A percentile compares a stretch with the other conserved stretches of the same genome.
Evolutionary conservation across 257 asterid species (phyloP).

Genomic region (Nicotiana attenuata): DNA sequence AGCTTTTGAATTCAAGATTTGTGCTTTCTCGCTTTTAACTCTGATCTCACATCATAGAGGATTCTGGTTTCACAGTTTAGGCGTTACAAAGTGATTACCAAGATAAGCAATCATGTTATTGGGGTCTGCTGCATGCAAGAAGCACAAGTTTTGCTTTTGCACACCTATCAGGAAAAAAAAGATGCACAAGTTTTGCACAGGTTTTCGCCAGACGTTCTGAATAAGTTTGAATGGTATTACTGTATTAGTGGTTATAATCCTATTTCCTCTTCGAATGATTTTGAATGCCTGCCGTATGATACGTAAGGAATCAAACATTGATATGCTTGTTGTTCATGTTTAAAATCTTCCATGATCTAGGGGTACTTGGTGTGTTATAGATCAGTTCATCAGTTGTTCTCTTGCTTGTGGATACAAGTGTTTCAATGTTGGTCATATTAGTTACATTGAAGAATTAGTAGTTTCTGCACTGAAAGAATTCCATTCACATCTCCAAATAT

Average conservation of each 20-base stretch:
- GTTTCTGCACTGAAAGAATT: background rate
- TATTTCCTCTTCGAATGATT: background rate
- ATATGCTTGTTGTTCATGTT: background rate
- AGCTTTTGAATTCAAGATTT: background rate
- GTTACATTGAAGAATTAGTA: background rate
- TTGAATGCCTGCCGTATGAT: background rate
- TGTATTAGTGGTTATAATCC: background rate
- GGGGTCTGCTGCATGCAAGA: background rate
- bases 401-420: background rate
- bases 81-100: background rate
- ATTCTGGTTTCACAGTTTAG: background rate
- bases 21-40: background rate
- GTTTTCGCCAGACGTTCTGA: background rate
- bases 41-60: background rate
- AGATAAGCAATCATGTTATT: background rate
- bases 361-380: background rate
- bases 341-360: slow-evolving; percentile 5
- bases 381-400: background rate
- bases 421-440: background rate
- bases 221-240: background rate
- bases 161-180: no score
- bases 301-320: background rate
- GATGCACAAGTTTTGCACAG: background rate
- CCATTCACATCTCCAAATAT: background rate
- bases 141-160: background rate